Evolutionary conservation across 208 protist genomes (phyloP).

Genomic region (Vickermania spadyakhi): DNA sequence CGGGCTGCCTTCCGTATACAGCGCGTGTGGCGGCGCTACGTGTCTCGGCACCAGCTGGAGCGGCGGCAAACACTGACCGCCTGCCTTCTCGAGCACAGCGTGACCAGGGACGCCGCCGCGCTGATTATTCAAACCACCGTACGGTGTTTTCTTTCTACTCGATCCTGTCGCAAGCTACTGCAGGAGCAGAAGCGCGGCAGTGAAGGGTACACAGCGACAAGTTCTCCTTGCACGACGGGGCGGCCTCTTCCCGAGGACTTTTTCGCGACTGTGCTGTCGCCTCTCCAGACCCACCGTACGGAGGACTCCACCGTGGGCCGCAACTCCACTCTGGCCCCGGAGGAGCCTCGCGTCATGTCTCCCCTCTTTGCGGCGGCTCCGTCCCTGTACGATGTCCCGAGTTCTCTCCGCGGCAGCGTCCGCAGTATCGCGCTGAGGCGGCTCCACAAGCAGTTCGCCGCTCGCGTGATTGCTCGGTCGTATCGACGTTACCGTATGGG

Average conservation of each 20-base stretch:
- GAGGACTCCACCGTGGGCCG: not conserved
- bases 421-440: conserved; percentile 8
- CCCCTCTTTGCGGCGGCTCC: not conserved
- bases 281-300: not conserved
- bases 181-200: not conserved
- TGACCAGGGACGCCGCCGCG: not conserved
- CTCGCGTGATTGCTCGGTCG: conserved; percentile 19
- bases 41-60: not conserved
- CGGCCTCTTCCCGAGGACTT: not conserved
- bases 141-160: not conserved
- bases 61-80: not conserved
- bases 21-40: not conserved
- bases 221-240: not conserved
- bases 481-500: conserved; percentile 9
- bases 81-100: not conserved
- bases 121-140: not conserved
- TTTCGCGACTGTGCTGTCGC: too few relatives aligned
- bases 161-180: not conserved
- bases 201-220: not conserved
- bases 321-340: too few relatives aligned
- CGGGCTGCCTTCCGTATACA: not conserved
- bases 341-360: not conserved
- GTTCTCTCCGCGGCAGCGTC: not conserved
- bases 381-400: conserved; percentile 7
- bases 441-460: conserved; percentile 25